Evolutionary conservation across 2,329 filamentous ascomycete genomes (phyloP).

Genomic region (Chaetomium sp.): DNA sequence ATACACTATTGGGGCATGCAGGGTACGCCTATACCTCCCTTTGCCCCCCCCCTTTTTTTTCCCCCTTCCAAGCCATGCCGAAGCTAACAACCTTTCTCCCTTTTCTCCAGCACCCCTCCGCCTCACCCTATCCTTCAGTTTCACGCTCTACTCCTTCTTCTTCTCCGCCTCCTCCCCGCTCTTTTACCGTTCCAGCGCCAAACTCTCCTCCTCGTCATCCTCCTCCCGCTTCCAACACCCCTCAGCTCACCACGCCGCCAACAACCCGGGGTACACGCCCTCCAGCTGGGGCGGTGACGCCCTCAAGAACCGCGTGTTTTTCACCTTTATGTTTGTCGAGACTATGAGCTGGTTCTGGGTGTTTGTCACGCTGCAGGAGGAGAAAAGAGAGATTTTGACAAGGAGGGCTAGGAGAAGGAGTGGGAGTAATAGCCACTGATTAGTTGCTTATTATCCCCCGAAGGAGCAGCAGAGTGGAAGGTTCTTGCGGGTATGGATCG

Average conservation of each 20-base stretch:
- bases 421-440: not conserved
- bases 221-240: constrained; percentile 33
- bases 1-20: constrained; percentile 61
- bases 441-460: too few species aligned
- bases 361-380: constrained; percentile 63
- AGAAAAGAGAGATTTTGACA: constrained; percentile 40
- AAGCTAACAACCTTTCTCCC: constrained; percentile 20
- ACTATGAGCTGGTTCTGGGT: constrained; percentile 83
- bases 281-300: constrained; percentile 53
- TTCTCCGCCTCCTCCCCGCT: constrained; percentile 50
- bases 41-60: constrained; percentile 17
- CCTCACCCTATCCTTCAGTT: constrained; percentile 52
- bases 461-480: too few species aligned
- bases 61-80: not conserved
- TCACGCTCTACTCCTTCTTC: constrained; percentile 60
- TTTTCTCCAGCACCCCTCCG: constrained; percentile 51
- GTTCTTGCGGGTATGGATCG: too few species aligned
- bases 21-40: constrained; percentile 50
- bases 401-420: constrained; percentile 32
- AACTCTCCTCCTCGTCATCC: constrained; percentile 29
- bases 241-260: constrained; percentile 26
- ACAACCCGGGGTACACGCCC: constrained; percentile 33
- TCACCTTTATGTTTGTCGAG: constrained; percentile 80
- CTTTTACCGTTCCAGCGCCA: constrained; percentile 58
- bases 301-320: constrained; percentile 77